Conservation (phyloP, 495 filamentous ascomycete species). For the Penicillium atrosanguineum region DNA sequence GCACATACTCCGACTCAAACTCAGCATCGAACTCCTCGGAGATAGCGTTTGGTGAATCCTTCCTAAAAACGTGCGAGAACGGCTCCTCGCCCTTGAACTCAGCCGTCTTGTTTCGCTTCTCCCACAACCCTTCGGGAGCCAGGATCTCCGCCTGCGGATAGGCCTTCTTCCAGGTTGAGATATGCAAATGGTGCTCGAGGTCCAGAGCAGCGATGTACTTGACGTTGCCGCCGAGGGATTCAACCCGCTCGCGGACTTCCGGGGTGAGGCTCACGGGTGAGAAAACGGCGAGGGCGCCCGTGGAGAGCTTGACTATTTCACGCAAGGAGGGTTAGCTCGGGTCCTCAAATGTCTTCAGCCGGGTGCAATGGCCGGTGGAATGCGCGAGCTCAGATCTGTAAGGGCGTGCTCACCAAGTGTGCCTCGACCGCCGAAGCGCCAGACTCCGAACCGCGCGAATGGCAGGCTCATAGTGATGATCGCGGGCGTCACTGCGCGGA, state of each 20-base stretch:
- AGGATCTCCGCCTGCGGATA: conserved; percentile 78
- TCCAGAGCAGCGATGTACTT: conserved; percentile 84
- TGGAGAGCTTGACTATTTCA: conserved; percentile 65
- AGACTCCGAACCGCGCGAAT: conserved; percentile 74
- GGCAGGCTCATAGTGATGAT: conserved; percentile 81
- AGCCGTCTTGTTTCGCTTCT: conserved; percentile 70
- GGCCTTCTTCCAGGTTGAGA: conserved; percentile 76
- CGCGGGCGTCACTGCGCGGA: conserved; percentile 75
- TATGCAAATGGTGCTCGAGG: conserved; percentile 88
- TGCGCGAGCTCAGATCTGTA: conserved; percentile 1
- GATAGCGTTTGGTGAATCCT: conserved; percentile 52
- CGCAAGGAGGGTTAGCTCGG: conserved; percentile 16
- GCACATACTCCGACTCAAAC: conserved; percentile 82
- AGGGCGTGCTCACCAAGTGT: conserved; percentile 65
- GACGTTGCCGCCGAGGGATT: conserved; percentile 66
- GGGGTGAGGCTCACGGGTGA: conserved; percentile 82
- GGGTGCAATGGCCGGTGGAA: background rate
- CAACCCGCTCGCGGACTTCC: conserved; percentile 66
- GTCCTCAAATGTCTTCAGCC: background rate
- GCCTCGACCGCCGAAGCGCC: conserved; percentile 83
- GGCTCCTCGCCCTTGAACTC: conserved; percentile 58
- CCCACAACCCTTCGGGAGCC: conserved; percentile 79
- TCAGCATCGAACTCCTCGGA: conserved; percentile 78
- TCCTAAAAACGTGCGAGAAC: conserved; percentile 67
- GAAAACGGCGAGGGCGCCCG: conserved; percentile 82